These are phyloP conservation scores for Ophidiomyces ophidiicola DNA, from an alignment of 2,329 filamentous ascomycete genomes.

Conservation along the genomic window DNA sequence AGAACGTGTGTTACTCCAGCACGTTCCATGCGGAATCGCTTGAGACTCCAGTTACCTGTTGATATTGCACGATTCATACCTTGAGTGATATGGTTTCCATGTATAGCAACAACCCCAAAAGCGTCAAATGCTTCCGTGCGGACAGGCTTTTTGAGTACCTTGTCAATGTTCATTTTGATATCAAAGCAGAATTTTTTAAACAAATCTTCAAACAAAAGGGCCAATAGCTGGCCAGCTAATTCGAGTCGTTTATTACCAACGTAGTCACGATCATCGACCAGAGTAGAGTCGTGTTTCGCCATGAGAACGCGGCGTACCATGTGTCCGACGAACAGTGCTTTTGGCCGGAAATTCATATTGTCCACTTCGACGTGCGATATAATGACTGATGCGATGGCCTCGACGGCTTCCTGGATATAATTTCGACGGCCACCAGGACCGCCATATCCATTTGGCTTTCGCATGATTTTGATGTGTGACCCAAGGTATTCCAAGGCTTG, in stretches of 20 bases:
- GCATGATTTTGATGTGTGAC: slow-evolving; percentile 72
- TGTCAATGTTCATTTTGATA: slow-evolving; percentile 88
- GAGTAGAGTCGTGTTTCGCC: slow-evolving; percentile 74
- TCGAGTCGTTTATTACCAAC: slow-evolving; percentile 96
- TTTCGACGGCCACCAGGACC: slow-evolving; percentile 51
- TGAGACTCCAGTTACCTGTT: slow-evolving; percentile 94
- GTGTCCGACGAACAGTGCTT: slow-evolving; percentile 88
- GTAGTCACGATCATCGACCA: slow-evolving; percentile 94
- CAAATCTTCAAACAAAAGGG: slow-evolving; percentile 87
- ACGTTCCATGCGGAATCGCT: slow-evolving; percentile 97
- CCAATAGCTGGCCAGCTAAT: slow-evolving; percentile 83
- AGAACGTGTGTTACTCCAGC: slow-evolving; percentile 94
- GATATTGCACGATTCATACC: slow-evolving; percentile 95
- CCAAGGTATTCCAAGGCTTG: slow-evolving; percentile 92
- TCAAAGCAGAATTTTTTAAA: slow-evolving; percentile 91
- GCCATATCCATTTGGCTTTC: slow-evolving; percentile 43
- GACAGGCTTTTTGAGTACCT: slow-evolving; percentile 86
- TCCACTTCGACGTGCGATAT: slow-evolving; percentile 89
- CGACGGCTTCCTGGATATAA: slow-evolving; percentile 79
- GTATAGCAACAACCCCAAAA: slow-evolving; percentile 67
- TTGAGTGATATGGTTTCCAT: slow-evolving; percentile 75
- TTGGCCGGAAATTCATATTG: slow-evolving; percentile 89
- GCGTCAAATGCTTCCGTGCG: slow-evolving; percentile 81
- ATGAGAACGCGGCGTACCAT: slow-evolving; percentile 96
- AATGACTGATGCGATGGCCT: slow-evolving; percentile 82